Evolutionary conservation across 495 filamentous ascomycete species (phyloP).

Genomic region (Venustampulla echinocandica): DNA sequence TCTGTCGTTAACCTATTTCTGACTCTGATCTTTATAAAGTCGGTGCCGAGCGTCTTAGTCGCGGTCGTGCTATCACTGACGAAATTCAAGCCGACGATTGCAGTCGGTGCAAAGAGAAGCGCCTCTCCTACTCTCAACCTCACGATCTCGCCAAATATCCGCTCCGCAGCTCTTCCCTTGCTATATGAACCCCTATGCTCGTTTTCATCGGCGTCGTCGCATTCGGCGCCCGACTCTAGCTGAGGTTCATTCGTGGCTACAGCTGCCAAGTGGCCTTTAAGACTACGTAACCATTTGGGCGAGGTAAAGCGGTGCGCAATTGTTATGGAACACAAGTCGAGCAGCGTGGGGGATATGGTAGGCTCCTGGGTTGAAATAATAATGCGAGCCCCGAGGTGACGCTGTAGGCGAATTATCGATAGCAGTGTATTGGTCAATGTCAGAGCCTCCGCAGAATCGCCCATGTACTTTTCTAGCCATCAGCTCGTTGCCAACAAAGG

Average conservation of each 20-base stretch:
- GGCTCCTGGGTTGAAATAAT: slow-evolving; percentile 76
- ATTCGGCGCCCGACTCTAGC: background rate
- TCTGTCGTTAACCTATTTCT: slow-evolving; percentile 42
- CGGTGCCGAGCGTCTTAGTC: slow-evolving; percentile 34
- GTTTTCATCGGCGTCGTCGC: slow-evolving; percentile 2
- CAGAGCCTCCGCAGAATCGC: slow-evolving; percentile 31
- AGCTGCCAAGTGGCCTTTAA: slow-evolving; percentile 55
- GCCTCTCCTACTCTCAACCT: slow-evolving; percentile 53
- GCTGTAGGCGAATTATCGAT: slow-evolving; percentile 57
- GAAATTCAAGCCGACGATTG: slow-evolving; percentile 14
- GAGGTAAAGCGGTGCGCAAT: slow-evolving; percentile 69
- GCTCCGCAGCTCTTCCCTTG: background rate
- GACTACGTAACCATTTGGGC: slow-evolving; percentile 55
- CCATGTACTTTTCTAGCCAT: slow-evolving; percentile 37
- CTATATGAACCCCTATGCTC: background rate
- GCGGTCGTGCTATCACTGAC: slow-evolving; percentile 4
- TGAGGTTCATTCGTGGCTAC: background rate
- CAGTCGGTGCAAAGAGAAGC: slow-evolving; percentile 55
- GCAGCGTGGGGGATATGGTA: slow-evolving; percentile 56
- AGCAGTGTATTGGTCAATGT: slow-evolving; percentile 56
- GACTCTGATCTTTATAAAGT: slow-evolving; percentile 35
- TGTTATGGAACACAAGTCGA: slow-evolving; percentile 64
- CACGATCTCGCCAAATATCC: slow-evolving; percentile 50
- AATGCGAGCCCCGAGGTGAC: slow-evolving; percentile 57
- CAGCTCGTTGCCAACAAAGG: slow-evolving; percentile 33